Conservation (phyloP, 768 basidiomycete genomes). For the Tulasnella sp. region DNA sequence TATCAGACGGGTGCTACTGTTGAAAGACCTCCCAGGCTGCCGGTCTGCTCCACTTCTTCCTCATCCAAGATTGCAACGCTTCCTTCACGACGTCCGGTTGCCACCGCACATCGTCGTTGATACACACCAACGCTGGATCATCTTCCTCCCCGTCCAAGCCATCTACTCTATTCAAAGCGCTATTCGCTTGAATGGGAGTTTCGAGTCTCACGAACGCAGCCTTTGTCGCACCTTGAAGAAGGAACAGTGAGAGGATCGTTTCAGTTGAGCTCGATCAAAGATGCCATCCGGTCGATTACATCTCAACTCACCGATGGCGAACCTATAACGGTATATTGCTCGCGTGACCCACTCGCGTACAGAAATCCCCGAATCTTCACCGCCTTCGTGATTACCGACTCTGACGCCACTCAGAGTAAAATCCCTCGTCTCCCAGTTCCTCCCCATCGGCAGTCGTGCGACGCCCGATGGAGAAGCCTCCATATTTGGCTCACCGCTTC, state of each 20-base stretch:
- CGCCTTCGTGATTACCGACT: not conserved
- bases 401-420: conserved; percentile 15
- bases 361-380: not conserved
- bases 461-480: not conserved
- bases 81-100: conserved; percentile 3
- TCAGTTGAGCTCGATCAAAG: not conserved
- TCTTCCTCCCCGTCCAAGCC: not conserved
- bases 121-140: conserved; percentile 14
- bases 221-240: conserved; percentile 12
- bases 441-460: conserved; percentile 18
- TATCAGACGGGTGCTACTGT: too few relatives aligned
- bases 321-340: conserved; percentile 16
- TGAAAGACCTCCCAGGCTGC: conserved; percentile 13
- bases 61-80: conserved; percentile 13
- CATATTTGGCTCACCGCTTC: not conserved
- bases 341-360: conserved; percentile 14
- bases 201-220: conserved; percentile 9
- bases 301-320: conserved; percentile 14
- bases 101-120: conserved; percentile 18
- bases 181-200: not conserved
- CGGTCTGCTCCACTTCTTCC: not conserved
- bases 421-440: conserved; percentile 18
- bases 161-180: not conserved
- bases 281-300: not conserved
- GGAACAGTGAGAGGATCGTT: not conserved